Evolutionary conservation across 306 rosid species (phyloP).

Genomic region (Arachis stenosperma): DNA sequence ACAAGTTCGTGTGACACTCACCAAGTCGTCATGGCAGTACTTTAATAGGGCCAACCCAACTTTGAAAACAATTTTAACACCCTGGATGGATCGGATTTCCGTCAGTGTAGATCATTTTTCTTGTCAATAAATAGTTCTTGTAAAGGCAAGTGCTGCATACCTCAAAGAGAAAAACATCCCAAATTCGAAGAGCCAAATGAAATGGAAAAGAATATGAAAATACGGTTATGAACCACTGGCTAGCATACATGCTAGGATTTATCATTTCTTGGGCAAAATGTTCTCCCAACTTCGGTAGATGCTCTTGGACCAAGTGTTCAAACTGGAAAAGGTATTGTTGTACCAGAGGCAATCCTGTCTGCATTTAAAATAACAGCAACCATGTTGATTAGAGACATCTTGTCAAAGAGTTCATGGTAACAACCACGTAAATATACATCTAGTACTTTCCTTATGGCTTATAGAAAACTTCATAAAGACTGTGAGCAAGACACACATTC

Average conservation of each 20-base stretch:
- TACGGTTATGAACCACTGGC: conserved; percentile 99
- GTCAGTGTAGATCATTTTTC: conserved; percentile 21
- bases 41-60: conserved; percentile 95
- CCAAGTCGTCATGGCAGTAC: conserved; percentile 96
- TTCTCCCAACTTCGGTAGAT: conserved; percentile 85
- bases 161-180: conserved; percentile 98
- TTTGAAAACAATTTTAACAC: conserved; percentile 89
- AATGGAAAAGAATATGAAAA: conserved; percentile 98
- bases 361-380: conserved; percentile 30
- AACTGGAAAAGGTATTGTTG: conserved; percentile 93
- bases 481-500: conserved; percentile 9
- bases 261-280: conserved; percentile 88
- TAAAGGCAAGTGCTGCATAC: conserved; percentile 52
- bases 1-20: conserved; percentile 48
- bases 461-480: neutral
- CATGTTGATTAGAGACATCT: conserved; percentile 27
- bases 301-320: conserved; percentile 75
- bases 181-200: conserved; percentile 95
- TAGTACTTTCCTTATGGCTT: neutral
- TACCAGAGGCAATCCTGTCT: conserved; percentile 96
- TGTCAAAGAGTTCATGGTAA: conserved; percentile 7
- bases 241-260: conserved; percentile 99
- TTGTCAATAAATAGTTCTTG: conserved; percentile 27
- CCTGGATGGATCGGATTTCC: conserved; percentile 57
- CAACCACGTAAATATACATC: conserved; percentile 14